Base-by-base conservation (phyloP, 257 asterid species). In the Solanum bulbocastanum region DNA sequence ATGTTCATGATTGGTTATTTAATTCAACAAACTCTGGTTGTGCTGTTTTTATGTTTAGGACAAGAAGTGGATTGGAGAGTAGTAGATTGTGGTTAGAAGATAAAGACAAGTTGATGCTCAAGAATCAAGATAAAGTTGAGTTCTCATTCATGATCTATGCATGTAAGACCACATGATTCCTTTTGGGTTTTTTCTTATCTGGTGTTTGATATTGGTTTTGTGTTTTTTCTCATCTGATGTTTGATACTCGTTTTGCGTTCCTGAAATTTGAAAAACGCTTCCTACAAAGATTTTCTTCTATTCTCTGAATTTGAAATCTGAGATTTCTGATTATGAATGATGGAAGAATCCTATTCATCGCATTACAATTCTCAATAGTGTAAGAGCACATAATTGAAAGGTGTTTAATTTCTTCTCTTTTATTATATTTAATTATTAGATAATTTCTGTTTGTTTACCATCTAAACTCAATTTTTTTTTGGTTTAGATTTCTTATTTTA, bases 71-170 rank as follows among this genome's bases (percentile, higher is more conserved):
- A 88, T 87, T 93, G 91, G 98, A 96, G 44, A 42, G 49, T 49
- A 96, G 96, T 90, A 94, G 99, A 85, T 58, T 96, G 90, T 97
- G 99, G 99, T 46, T 96, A 90, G 98, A 95, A 83, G 99, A 97
- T 30, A 46, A 30, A 30, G 85, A 81, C 90, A 94, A 92, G 73
- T 27, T 91, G 92, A 60, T 84, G 90, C 86, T 15, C 83, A 88
- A 90, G 83, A 92, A 96, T 88, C 91, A 90, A 76, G 99, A 95
- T 72, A 92, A 92, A 75, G 87, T 88, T 76, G 98, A 93, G 83
- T 97, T 97, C 85, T 96, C 99, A 22, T 90, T 97, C 27, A 89
- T 96, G 91, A 94, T 97, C 90, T 93, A 90, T 88, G 99, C 98
- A 22, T 92, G 92, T 91, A 95, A 92, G 89, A 93, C 87, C 84